Percentiles rank a stretch among this genome's conserved stretches.
These are phyloP conservation scores for Hemileia vastatrix DNA, from an alignment of 1,284 basidiomycete genomes.

Conservation along the genomic window DNA sequence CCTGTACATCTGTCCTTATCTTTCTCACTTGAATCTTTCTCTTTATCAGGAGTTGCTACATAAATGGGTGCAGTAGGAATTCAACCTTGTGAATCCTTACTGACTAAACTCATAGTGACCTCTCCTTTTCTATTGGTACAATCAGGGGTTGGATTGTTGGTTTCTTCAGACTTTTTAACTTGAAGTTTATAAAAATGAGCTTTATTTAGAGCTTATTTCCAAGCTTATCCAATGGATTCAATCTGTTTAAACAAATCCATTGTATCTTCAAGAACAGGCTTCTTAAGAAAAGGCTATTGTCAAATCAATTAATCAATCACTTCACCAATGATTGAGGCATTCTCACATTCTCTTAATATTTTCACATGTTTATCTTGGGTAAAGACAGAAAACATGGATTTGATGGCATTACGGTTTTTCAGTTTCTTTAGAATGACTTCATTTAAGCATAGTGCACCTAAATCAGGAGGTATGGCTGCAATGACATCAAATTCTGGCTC, in stretches of 20 bases:
- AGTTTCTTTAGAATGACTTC: conserved; percentile 76
- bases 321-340: conserved; percentile 74
- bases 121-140: too few relatives aligned
- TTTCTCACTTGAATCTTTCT: too few relatives aligned
- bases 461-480: conserved; percentile 84
- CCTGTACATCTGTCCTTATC: too few relatives aligned
- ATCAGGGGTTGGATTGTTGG: too few relatives aligned
- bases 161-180: too few relatives aligned
- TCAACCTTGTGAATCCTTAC: too few relatives aligned
- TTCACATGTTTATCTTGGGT: conserved; percentile 75
- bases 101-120: too few relatives aligned
- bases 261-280: conserved; percentile 64
- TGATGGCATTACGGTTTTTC: conserved; percentile 60
- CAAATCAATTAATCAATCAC: conserved; percentile 90
- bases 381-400: conserved; percentile 73
- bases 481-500: conserved; percentile 86
- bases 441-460: conserved; percentile 92
- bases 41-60: too few relatives aligned
- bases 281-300: conserved; percentile 83
- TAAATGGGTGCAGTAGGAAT: too few relatives aligned
- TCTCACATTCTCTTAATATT: conserved; percentile 84
- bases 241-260: conserved; percentile 62
- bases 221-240: conserved; percentile 57
- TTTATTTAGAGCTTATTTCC: conserved; percentile 50
- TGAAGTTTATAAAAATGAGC: background rate